Base-by-base conservation (phyloP, 768 basidiomycete genomes). In the Suillus hirtellus region DNA sequence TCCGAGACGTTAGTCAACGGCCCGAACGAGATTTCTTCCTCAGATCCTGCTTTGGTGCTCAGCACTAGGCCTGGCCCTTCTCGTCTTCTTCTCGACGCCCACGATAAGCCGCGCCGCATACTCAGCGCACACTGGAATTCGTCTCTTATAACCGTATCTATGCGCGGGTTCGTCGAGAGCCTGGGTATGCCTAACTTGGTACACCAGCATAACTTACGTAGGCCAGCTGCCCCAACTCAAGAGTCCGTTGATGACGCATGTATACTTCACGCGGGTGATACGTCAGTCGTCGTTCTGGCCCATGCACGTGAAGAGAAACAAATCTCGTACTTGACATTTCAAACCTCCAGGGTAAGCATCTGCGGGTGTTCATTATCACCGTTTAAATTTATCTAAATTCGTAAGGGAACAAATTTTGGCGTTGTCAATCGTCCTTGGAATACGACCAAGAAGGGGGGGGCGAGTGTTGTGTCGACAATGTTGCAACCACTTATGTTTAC, bases 161-260 rank as follows among this genome's bases (percentile, higher is more conserved):
- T 78, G 69, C 78, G 77, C 38, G 78, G 82, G 2, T 67, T 68
- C 19, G 66, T 82, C 44, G 76, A 78, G 56, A 59, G 69, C 19
- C 53, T 77, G n/a, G 66, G 74, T 65, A 58, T 70, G 4, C 53
- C 46, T 46, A 14, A 59, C 31, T 62, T 73, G 9, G 69, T 71
- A 55, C 66, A 66, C 38, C 55, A 59, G 60, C 55, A 40, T 27
- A 59, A 60, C n/a, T 46, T 69, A 62, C 72, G 65, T 54, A 69
- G 66, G n/a, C 71, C 72, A 40, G 24, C 62, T 58, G 63, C 43
- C 35, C 70, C 68, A 14, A 63, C 64, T 0, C 70, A 72, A 64
- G 80, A 77, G 38, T 66, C 67, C 24, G 70, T 84, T 27, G 79
- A 83, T 37, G 83, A 82, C 63, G 78, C 79, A 6, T 83, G 81